Evolutionary conservation across 331 rosid genomes (phyloP).

Genomic region (Pyracantha coccinea): DNA sequence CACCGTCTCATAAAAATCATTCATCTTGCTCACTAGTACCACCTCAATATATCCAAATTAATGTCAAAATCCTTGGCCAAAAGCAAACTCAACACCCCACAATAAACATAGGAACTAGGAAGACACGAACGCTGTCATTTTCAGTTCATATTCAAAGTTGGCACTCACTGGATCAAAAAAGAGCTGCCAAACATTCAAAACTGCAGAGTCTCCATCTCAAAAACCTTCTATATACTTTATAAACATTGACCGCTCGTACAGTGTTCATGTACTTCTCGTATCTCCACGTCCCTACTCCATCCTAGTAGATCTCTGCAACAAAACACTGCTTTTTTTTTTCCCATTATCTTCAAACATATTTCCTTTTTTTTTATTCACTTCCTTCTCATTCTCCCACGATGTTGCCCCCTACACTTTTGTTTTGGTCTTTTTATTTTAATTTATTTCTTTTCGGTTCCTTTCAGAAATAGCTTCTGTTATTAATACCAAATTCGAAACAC

Average conservation of each 20-base stretch:
- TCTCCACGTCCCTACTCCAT: conserved; percentile 35
- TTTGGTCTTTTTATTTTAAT: neutral
- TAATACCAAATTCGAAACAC: conserved; percentile 17
- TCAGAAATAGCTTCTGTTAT: conserved; percentile 22
- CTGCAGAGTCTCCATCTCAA: neutral
- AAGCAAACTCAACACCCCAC: neutral
- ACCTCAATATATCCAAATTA: too few relatives aligned
- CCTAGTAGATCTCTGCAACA: conserved; percentile 40
- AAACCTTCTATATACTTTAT: neutral
- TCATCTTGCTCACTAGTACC: neutral
- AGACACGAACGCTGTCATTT: neutral
- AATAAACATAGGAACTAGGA: neutral
- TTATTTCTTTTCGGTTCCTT: conserved; percentile 12
- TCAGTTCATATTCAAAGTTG: neutral
- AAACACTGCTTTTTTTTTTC: conserved; percentile 21
- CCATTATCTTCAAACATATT: neutral
- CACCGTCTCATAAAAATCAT: too few relatives aligned
- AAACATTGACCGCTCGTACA: conserved; percentile 25
- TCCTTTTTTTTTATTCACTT: neutral
- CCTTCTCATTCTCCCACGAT: conserved; percentile 12
- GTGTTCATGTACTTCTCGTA: conserved; percentile 30
- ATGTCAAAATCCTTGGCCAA: neutral
- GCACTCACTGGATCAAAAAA: too few relatives aligned
- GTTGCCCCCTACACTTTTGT: neutral
- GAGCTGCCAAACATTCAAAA: neutral